A percentile compares a stretch with the other conserved stretches of the same genome.
Evolutionary conservation across 2,329 filamentous ascomycete species (phyloP).

Genomic region (Lecanosticta acicola): DNA sequence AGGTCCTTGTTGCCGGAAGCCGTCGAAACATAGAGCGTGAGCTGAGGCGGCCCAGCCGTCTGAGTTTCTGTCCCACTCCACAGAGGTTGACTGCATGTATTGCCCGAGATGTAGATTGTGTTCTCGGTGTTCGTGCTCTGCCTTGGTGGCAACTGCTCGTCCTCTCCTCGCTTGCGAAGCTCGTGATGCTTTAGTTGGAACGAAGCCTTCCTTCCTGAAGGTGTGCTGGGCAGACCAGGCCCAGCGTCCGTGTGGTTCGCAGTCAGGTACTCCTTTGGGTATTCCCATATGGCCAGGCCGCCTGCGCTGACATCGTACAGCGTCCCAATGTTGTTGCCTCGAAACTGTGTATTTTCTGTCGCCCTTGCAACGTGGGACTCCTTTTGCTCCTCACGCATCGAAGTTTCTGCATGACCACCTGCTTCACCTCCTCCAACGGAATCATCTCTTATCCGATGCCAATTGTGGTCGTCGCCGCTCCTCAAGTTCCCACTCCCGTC

Average conservation of each 20-base stretch:
- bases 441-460: conserved; percentile 41
- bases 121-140: conserved; percentile 27
- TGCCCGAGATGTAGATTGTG: conserved; percentile 74
- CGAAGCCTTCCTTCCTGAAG: conserved; percentile 10
- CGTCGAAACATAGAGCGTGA: conserved; percentile 72
- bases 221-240: conserved; percentile 27
- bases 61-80: conserved; percentile 47
- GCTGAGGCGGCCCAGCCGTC: conserved; percentile 53
- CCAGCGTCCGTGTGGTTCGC: conserved; percentile 34
- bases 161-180: conserved; percentile 21
- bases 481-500: conserved; percentile 31
- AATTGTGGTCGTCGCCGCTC: conserved; percentile 44
- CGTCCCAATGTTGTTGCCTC: conserved; percentile 54
- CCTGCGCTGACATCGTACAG: conserved; percentile 56
- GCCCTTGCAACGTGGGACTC: conserved; percentile 4
- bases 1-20: conserved; percentile 54
- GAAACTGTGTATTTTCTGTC: conserved; percentile 19
- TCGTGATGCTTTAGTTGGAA: conserved; percentile 19
- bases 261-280: conserved; percentile 53
- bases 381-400: conserved; percentile 24
- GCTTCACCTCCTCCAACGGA: conserved; percentile 19
- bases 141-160: conserved; percentile 17
- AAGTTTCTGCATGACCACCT: conserved; percentile 5
- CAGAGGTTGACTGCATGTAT: conserved; percentile 73
- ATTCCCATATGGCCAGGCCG: conserved; percentile 57